Base-by-base conservation (phyloP, 1,139 yeast species). In the Hyphopichia burtonii region DNA sequence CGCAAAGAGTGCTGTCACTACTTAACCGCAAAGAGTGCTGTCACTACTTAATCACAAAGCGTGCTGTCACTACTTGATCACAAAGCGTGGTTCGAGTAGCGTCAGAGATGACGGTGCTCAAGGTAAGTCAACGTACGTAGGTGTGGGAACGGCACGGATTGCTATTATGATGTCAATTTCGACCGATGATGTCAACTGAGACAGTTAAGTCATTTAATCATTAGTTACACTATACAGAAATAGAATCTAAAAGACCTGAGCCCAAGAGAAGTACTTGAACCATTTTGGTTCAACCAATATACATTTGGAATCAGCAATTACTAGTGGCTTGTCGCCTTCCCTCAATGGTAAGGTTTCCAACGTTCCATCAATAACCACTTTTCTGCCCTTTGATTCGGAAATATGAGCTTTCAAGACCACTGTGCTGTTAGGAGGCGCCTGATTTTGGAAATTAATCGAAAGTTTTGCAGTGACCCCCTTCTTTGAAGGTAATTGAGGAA, bases 401-500 rank as follows among this genome's bases (percentile, higher is more conserved):
- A 91, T 90, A 41, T 77, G 71, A 0, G 95, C 96, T 42, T 74
- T 71, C 41, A 93, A 66, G 25, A 87, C 71, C 9, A 90, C 78
- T 4, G 85, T 78, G 16, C 85, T 72, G 44, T 80, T 77, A 0
- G 93, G 86, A 1, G 81, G 80, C 0, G 78, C 78, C 47, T 88
- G 94, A 27, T 78, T 74, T 38, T 71, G 56, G 59, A 87, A 93
- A 46, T 86, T 74, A 15, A 93, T 72, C 14, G 77, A 68, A 36
- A 93, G 68, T 39, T 76, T 75, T 0, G 96, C 99, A 1, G 99
- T 93, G 16, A 93, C 96, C n/a, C 98, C 98, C 41, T 84, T 74
- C 43, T 81, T 78, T 42, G 83, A 80, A 1, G 99, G 98, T n/a
- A 93, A 69, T 27, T 75, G 66, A 5, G 91, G 82, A 58, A 90